phyloP scores from a whole-genome alignment of 495 filamentous ascomycete species.

The Penicillium robsamsonii region DNA sequence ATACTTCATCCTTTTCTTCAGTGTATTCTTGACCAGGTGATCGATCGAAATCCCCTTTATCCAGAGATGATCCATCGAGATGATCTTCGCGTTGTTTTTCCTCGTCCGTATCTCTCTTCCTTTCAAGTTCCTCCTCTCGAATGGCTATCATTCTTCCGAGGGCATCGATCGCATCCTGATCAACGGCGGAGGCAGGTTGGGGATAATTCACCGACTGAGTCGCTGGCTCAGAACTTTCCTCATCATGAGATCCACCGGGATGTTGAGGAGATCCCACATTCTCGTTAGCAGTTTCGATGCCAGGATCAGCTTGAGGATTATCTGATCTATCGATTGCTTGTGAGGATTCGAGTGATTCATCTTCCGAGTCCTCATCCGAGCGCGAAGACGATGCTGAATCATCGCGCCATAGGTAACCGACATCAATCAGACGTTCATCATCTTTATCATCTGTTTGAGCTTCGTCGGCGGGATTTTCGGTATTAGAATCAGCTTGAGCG shows the following conservation, averaged over 20 bases:
- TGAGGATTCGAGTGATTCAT: not conserved
- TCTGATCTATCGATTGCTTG: not conserved
- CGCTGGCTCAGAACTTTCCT: not conserved
- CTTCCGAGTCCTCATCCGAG: too few relatives aligned
- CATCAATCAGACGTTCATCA: not conserved
- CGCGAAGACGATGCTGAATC: not conserved
- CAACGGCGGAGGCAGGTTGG: not conserved
- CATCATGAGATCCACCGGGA: not conserved
- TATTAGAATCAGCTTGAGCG: not conserved
- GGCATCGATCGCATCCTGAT: slow-evolving; percentile 6
- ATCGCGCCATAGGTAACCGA: not conserved
- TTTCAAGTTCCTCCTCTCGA: not conserved
- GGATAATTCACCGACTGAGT: not conserved
- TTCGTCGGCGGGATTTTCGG: not conserved
- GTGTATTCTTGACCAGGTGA: not conserved
- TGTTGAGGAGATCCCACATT: slow-evolving; percentile 1
- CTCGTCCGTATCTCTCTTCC: not conserved
- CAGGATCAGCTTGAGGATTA: not conserved
- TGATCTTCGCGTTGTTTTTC: not conserved
- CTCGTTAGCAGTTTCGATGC: not conserved
- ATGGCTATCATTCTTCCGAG: slow-evolving; percentile 2
- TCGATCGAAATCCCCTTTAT: not conserved
- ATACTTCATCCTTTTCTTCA: slow-evolving; percentile 10
- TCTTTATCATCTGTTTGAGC: not conserved
- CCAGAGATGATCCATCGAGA: not conserved